Base-by-base conservation (phyloP, 1,284 basidiomycete species). In the Trametes pubescens region DNA sequence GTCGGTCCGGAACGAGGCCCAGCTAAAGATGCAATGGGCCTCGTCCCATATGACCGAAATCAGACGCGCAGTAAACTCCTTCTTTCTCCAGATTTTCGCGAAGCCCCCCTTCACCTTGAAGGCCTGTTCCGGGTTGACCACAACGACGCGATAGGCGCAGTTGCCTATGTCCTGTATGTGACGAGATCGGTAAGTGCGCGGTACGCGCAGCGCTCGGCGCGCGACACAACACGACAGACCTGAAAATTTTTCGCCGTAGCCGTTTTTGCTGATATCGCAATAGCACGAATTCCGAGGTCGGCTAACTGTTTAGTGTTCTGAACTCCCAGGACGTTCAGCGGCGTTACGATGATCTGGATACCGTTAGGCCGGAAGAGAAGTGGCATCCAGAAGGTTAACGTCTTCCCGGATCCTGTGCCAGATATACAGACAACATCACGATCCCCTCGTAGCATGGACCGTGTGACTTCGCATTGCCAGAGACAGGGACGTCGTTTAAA, bases 1-100 rank as follows among this genome's bases (percentile, higher is more conserved):
- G 54, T 79, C 74, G 7, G 65, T 69, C 0, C 74, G 67, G 64
- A 80, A 80, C 0, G 51, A 51, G 7, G 76, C 75, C 79, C 79
- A 81, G 37, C 68, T 61, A 38, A 73, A 75, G 37, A 79, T 71
- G 58, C 77, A 78, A 44, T 81, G 78, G 0, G 65, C 79, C 65
- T 81, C 77, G 60, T 81, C 79, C 58, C 75, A 76, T 0, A 75
- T 64, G 16, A 81, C 51, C 56, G 69, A 72, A 10, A 78, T 54
- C 0, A 80, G 37, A 0, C 57, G 43, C 4, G 56, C 65, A 8
- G 69, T 71, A 53, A 80, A 74, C 0, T 49, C 49, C 0, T 60
- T 32, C 2, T 74, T 68, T 14, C 70, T 72, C 72, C 73, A 78
- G 0, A 80, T 67, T 21, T 64, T 57, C 10, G 67, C 57, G 38